Evolutionary conservation across 805 yeast species (phyloP), one percentile per base, ranked within the genome.

Genomic region (Teunomyces gatunensis): DNA sequence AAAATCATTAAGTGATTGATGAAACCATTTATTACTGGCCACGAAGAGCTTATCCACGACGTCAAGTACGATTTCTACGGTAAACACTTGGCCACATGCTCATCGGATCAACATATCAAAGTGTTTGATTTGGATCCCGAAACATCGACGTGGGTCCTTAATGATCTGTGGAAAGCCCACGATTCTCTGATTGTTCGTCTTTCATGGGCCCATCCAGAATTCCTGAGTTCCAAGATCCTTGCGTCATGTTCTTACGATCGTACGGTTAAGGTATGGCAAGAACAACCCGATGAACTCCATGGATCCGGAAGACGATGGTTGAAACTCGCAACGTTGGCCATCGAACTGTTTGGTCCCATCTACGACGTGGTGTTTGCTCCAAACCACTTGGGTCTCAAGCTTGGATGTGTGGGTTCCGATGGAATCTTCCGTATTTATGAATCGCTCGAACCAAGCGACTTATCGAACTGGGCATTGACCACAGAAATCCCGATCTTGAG

Each of bases 131-230:
- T 86, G 29, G 87, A 85, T 55, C 67, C 82, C 12, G 69, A 77
- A 23, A 76, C 85, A 1, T 80, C 78, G n/a, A 77, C 82, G 15
- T 94, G 98, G 98, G 79, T 80, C 15, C 68, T 88, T 47, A 84
- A 85, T 58, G 97, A 92, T 65, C 83, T 87, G 42, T 94, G 97
- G 95, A 87, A 87, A 55, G 98, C 98, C 0, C 99, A 94, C 62
- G 97, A 94, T 57, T 83, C 96, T 6, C 80, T 90, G 48, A 80
- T 94, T 21, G 87, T 89, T 17, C 81, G 85, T 55, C 74, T 94
- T 7, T 82, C 83, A 41, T 94, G 97, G 95, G 97, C 98, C 0
- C 86, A 89, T 44, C 99, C 99, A 1, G 95, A 92, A 64, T 90
- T 83, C 65, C 65, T 71, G 21, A 66, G 68, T 49, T 95, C 96